Percentiles rank a stretch among this genome's conserved stretches.
phyloP scores from a whole-genome alignment of 192 early-diverging fungal genomes.

The Spizellomyces sp. region DNA sequence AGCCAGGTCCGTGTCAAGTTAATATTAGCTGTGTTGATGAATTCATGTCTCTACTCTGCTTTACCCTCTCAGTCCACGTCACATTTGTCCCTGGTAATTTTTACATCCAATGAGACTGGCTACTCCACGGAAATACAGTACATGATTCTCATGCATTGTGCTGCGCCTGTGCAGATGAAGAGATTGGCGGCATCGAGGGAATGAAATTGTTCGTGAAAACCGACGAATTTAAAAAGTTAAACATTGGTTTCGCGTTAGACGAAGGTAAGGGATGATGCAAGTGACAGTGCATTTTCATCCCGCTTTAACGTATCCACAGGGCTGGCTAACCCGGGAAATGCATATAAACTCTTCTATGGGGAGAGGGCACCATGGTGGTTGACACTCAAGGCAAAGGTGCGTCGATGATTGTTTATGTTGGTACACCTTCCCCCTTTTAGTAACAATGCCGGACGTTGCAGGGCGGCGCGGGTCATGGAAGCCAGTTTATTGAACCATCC shows the following conservation, averaged over 20 bases:
- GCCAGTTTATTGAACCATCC: slow-evolving; percentile 76
- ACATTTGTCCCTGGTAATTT: slow-evolving; percentile 71
- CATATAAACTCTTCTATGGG: slow-evolving; percentile 79
- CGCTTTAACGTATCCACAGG: background rate
- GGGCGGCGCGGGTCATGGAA: slow-evolving; percentile 72
- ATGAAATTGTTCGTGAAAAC: slow-evolving; percentile 71
- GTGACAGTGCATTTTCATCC: background rate
- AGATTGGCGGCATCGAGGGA: slow-evolving; percentile 81
- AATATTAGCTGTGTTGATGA: slow-evolving; percentile 22
- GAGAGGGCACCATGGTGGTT: slow-evolving; percentile 88
- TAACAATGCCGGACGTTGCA: background rate
- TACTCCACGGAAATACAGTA: too few species aligned
- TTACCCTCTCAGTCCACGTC: slow-evolving; percentile 53
- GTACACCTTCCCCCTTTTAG: background rate
- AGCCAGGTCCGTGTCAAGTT: background rate
- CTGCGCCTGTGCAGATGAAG: slow-evolving; percentile 59
- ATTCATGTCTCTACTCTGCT: background rate
- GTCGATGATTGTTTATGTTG: background rate
- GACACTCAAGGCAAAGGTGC: slow-evolving; percentile 55
- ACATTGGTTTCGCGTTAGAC: slow-evolving; percentile 83
- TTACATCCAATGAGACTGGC: background rate
- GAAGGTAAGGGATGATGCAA: slow-evolving; percentile 61
- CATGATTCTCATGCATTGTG: too few species aligned
- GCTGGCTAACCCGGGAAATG: slow-evolving; percentile 61
- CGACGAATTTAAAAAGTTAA: slow-evolving; percentile 68